Base-by-base conservation (phyloP, 768 basidiomycete genomes). In the Boletus barrowsii region DNA sequence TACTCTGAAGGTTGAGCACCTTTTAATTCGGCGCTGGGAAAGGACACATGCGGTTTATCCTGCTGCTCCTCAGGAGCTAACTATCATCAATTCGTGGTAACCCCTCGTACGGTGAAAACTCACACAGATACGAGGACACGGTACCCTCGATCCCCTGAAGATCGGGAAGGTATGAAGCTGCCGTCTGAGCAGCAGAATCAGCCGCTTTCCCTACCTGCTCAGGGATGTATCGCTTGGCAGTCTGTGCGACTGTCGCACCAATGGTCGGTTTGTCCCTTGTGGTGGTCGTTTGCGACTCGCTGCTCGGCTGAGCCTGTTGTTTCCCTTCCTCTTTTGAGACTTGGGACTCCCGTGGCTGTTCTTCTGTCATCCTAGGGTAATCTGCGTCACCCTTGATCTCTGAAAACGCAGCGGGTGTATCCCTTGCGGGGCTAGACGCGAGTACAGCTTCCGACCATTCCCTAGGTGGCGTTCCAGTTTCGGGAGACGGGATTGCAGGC, bases 21-120 rank as follows among this genome's bases (percentile, higher is more conserved):
- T 26, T 63, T 62, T 11, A 65, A 50, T 46, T 75, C 71, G 17
- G 62, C 57, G 18, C 75, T 74, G 3, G 76, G 75, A 41, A 77
- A 51, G 13, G 75, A 72, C 18, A 58, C 17, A n/a, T 42, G 55
- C 1, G 20, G 20, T 17, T 24, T 44, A 13, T 41, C 20, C 40
- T n/a, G 22, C 11, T 26, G 29, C 18, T 37, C 37, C 20, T 52
- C 52, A 14, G 54, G 15, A 14, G 52, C 64, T 66, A 29, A 24
- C 10, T 13, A 6, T n/a, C 1, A 22, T 67, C 47, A 71, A 55
- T 17, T 11, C 13, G 37, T n/a, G 17, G 6, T 20, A 20, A 15
- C 17, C 18, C n/a, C 29, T n/a, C 15, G 15, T 9, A 49, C 29
- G 30, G n/a, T 1, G 24, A 29, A 10, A 3, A 58, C 63, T 30